Conservation (phyloP, 352 stramenopile species). For the Stramenopiles sp. region DNA sequence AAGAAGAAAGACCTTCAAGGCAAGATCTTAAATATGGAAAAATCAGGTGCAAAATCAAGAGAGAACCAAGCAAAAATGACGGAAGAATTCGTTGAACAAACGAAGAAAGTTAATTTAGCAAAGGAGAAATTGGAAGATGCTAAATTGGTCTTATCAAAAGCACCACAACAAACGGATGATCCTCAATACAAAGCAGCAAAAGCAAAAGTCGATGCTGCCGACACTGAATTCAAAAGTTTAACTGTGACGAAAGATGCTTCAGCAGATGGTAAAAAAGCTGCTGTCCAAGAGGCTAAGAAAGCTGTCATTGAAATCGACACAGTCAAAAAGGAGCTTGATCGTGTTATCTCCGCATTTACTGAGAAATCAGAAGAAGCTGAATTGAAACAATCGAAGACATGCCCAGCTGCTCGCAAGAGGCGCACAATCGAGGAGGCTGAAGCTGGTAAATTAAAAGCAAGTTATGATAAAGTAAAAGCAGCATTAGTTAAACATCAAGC, state of each 20-base stretch:
- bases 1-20: not conserved
- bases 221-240: not conserved
- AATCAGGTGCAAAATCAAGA: not conserved
- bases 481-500: not conserved
- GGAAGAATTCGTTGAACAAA: not conserved
- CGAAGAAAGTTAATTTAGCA: not conserved
- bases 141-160: not conserved
- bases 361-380: not conserved
- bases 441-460: not conserved
- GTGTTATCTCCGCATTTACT: not conserved
- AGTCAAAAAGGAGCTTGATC: not conserved
- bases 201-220: not conserved
- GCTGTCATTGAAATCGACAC: not conserved
- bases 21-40: not conserved
- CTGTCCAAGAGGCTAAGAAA: no score
- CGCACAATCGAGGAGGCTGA: not conserved
- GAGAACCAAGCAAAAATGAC: not conserved
- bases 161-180: not conserved
- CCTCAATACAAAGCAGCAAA: not conserved
- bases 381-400: not conserved
- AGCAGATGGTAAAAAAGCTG: not conserved
- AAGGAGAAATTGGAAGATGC: not conserved
- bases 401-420: not conserved
- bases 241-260: not conserved
- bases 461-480: not conserved